Evolutionary conservation across 2,329 filamentous ascomycete species (phyloP).

Genomic region (Penicillium brevicompactum): DNA sequence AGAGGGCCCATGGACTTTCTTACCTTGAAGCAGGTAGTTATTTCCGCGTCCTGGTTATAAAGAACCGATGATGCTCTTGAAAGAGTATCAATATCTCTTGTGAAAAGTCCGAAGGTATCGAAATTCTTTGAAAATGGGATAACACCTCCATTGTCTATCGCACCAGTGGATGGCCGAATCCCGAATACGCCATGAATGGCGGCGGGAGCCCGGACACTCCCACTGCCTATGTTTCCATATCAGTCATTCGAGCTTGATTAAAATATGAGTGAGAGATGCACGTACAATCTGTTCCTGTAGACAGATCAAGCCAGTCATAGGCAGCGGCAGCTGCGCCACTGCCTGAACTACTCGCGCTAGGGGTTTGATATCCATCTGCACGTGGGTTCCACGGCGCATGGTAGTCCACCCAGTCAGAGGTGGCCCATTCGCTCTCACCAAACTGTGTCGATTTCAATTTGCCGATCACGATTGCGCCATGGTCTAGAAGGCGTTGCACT

Average conservation of each 20-base stretch:
- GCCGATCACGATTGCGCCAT: constrained; percentile 1
- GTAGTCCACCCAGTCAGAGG: constrained; percentile 37
- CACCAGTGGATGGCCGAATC: background rate
- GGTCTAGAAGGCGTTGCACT: constrained; percentile 1
- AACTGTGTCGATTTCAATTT: constrained; percentile 8
- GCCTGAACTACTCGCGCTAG: constrained; percentile 42
- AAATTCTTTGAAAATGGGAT: background rate
- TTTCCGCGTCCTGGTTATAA: too few species aligned
- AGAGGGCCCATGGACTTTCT: too few species aligned
- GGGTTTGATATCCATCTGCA: constrained; percentile 52
- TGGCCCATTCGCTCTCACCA: constrained; percentile 10
- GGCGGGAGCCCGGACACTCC: background rate
- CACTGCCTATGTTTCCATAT: background rate
- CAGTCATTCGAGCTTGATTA: too few species aligned
- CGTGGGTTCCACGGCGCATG: constrained; percentile 45
- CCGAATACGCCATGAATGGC: background rate
- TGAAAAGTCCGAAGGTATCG: background rate
- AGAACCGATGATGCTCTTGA: too few species aligned
- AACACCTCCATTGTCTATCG: background rate
- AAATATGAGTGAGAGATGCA: background rate
- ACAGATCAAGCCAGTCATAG: constrained; percentile 47
- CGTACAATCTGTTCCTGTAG: background rate
- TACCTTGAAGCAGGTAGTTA: too few species aligned
- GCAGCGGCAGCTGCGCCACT: constrained; percentile 41
- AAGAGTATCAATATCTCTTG: too few species aligned